These are phyloP conservation scores for Teratosphaeria gauchensis DNA, from an alignment of 2,329 filamentous ascomycete genomes.

Conservation along the genomic window DNA sequence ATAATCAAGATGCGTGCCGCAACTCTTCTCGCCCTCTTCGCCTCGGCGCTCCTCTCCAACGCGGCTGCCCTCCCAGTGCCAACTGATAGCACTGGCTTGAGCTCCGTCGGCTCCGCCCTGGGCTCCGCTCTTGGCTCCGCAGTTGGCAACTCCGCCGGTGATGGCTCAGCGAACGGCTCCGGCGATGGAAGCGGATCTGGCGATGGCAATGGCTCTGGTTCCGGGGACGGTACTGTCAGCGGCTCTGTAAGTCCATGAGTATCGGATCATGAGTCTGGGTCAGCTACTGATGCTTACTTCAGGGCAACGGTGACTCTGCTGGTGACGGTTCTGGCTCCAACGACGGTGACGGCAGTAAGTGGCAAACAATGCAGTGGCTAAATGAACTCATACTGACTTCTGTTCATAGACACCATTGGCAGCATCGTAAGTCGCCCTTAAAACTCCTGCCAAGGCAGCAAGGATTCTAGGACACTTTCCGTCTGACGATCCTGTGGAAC, in stretches of 20 bases:
- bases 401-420: not conserved
- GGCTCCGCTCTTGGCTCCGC: not conserved
- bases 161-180: not conserved
- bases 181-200: not conserved
- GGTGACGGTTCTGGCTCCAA: slow-evolving; percentile 1
- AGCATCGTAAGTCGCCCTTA: not conserved
- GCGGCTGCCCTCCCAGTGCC: not conserved
- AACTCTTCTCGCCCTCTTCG: slow-evolving; percentile 1
- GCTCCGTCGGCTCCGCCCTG: not conserved
- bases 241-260: not conserved
- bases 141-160: not conserved
- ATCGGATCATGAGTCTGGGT: not conserved
- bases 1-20: slow-evolving; percentile 2
- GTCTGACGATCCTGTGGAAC: not conserved
- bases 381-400: not conserved
- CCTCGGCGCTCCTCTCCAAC: slow-evolving; percentile 2
- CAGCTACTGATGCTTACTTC: not conserved
- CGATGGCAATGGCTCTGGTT: slow-evolving; percentile 2
- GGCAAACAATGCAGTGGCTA: not conserved
- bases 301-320: not conserved
- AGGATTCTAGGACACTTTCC: not conserved
- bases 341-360: not conserved
- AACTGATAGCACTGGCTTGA: not conserved
- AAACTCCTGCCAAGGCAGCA: not conserved
- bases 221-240: not conserved